Evolutionary conservation across 2,329 filamentous ascomycete species (phyloP).

Genomic region (Alternaria novae-zelandiae): DNA sequence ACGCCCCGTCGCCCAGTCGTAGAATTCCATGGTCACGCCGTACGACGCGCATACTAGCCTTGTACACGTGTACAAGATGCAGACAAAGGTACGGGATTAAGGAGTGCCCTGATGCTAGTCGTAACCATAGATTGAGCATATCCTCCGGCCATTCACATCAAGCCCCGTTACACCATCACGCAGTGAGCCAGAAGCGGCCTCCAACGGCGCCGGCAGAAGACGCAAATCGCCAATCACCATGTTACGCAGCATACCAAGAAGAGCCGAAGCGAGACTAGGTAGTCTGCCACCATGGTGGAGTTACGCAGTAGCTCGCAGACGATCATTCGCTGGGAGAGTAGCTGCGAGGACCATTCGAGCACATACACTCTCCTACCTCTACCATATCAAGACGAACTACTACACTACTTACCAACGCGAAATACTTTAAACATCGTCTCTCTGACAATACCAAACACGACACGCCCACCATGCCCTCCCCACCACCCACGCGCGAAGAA

Average conservation of each 20-base stretch:
- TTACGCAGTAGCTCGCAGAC: not conserved
- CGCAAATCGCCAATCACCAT: constrained; percentile 8
- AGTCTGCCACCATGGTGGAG: not conserved
- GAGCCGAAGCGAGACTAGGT: not conserved
- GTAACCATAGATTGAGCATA: not conserved
- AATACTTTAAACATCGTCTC: not conserved
- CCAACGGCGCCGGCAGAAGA: not conserved
- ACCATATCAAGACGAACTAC: not conserved
- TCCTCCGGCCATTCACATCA: constrained; percentile 28
- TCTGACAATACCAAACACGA: not conserved
- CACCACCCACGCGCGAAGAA: constrained; percentile 26
- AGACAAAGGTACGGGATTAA: not conserved
- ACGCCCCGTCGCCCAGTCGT: not conserved
- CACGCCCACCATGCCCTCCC: constrained; percentile 35
- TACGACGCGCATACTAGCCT: constrained; percentile 5
- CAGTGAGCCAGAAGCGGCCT: constrained; percentile 16
- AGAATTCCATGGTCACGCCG: not conserved
- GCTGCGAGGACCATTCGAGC: constrained; percentile 3
- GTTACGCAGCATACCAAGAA: not conserved
- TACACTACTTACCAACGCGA: not conserved
- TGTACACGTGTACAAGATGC: constrained; percentile 6
- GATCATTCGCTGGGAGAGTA: constrained; percentile 12
- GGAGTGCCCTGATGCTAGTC: not conserved
- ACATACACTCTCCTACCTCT: not conserved
- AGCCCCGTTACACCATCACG: constrained; percentile 32